These are phyloP conservation scores for Vicia faba DNA, from an alignment of 306 rosid genomes.

Conservation along the genomic window DNA sequence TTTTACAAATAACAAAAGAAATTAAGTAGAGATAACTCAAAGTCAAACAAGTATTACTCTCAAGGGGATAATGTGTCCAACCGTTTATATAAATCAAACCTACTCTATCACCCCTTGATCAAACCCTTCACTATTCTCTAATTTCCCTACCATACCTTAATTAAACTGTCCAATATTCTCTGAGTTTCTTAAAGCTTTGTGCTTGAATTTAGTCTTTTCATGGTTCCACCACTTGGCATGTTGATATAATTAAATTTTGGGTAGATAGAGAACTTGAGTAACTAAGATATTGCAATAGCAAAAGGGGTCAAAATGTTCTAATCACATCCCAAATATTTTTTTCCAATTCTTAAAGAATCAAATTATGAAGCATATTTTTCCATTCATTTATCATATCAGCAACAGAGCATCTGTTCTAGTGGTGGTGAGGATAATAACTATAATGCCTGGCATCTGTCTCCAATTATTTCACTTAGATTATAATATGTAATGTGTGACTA, in stretches of 20 bases:
- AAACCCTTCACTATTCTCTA: not conserved
- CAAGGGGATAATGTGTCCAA: not conserved
- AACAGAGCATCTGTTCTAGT: not conserved
- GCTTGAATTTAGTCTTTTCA: not conserved
- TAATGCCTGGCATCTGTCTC: constrained; percentile 13
- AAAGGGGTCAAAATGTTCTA: constrained; percentile 22
- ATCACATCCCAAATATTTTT: not conserved
- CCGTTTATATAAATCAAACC: constrained; percentile 15
- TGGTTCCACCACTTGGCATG: constrained; percentile 6
- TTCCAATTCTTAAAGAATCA: constrained; percentile 5
- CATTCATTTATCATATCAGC: not conserved
- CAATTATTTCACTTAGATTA: constrained; percentile 2
- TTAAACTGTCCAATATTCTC: constrained; percentile 2
- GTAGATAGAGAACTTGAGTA: not conserved
- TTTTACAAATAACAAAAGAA: constrained; percentile 22
- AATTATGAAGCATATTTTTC: too few relatives aligned
- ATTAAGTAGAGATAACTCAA: not conserved
- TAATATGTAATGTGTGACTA: constrained; percentile 20
- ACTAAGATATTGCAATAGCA: constrained; percentile 2
- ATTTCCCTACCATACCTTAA: constrained; percentile 7
- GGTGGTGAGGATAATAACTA: not conserved
- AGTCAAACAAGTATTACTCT: not conserved
- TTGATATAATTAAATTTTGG: constrained; percentile 2
- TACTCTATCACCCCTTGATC: constrained; percentile 11
- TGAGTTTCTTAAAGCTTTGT: not conserved